Base-by-base conservation (phyloP, 208 protist genomes). In the Wallacemonas sp. region DNA sequence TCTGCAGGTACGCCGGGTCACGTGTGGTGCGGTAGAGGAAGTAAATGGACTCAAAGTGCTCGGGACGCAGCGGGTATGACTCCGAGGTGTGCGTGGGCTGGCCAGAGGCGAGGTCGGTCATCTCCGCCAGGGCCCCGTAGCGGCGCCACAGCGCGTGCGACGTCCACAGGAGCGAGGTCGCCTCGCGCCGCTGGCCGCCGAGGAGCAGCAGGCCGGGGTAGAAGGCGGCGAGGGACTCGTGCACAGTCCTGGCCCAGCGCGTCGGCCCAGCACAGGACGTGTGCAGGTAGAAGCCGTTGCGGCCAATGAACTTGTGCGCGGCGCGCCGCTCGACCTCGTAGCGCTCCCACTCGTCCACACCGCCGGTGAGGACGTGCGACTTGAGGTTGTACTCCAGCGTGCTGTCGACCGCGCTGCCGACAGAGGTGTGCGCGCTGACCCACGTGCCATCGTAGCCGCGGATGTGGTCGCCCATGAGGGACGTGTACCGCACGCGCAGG, bases 381-480 rank as follows among this genome's bases (percentile, higher is more conserved):
- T 98, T 98, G 25, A 97, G 69, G 12, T 94, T 54, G 68, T 98
- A 98, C 67, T 98, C 95, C 70, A 86, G 87, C 25, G 79, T 93
- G 57, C 76, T 89, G 64, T 98, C 95, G 12, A 84, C 65, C 14
- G 55, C 70, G 2, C 84, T 79, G 18, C 92, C 93, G n/a, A 98
- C 77, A 23, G 72, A 72, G 26, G 74, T 49, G 11, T 50, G 46
- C 26, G 23, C 16, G 2, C 45, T 4, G 3, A 48, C 52, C 80
- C 77, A 92, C 38, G 36, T 2, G 11, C 68, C 70, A 14, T 14
- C 81, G 12, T 23, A 8, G 61, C 76, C 65, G 67, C 82, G 39
- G n/a, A 92, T 81, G 48, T 87, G 68, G 46, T 69, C 80, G 25
- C 82, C 81, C 49, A 92, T 65, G 22, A 92, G 61, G 1, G 38